A percentile compares a stretch with the other conserved stretches of the same genome.
These are phyloP conservation scores for Aethionema arabicum DNA, from an alignment of 345 rosid genomes.

Conservation along the genomic window DNA sequence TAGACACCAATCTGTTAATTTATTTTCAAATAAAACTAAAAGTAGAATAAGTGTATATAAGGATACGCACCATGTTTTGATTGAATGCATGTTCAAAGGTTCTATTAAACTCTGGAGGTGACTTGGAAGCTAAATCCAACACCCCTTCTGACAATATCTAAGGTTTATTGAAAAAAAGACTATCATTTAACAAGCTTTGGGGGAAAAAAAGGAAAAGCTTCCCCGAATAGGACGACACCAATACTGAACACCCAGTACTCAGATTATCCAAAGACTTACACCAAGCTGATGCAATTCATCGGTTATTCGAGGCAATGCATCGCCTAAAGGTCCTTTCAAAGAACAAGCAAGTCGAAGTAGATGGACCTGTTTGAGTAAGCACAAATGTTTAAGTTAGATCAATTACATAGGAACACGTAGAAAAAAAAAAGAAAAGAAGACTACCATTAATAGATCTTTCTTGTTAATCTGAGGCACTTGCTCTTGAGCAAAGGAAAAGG, in stretches of 20 bases:
- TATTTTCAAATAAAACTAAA: constrained; percentile 13
- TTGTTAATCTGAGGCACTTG: constrained; percentile 51
- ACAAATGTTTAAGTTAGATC: constrained; percentile 8
- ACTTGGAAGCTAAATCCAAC: constrained; percentile 68
- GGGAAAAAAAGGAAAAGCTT: not conserved
- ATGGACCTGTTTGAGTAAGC: constrained; percentile 54
- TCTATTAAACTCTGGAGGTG: constrained; percentile 58
- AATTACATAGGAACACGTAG: constrained; percentile 7
- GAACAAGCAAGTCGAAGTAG: constrained; percentile 81
- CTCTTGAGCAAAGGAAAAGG: constrained; percentile 42
- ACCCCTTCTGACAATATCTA: constrained; percentile 75
- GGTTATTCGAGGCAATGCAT: constrained; percentile 66
- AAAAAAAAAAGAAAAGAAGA: constrained; percentile 20
- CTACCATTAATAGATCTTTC: constrained; percentile 78
- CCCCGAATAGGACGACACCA: not conserved
- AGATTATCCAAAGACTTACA: constrained; percentile 46
- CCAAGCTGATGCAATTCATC: constrained; percentile 76
- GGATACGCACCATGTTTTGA: constrained; percentile 56
- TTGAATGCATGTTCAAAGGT: constrained; percentile 72
- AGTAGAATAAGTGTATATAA: constrained; percentile 6
- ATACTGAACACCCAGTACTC: not conserved
- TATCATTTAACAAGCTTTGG: constrained; percentile 22
- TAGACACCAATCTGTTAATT: constrained; percentile 11
- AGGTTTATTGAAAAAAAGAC: constrained; percentile 32
- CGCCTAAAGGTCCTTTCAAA: constrained; percentile 65